Percentiles rank a stretch among this genome's conserved stretches.
Evolutionary conservation across 108 stramenopile species (phyloP).

Genomic region (Aurantiochytrium sp.): DNA sequence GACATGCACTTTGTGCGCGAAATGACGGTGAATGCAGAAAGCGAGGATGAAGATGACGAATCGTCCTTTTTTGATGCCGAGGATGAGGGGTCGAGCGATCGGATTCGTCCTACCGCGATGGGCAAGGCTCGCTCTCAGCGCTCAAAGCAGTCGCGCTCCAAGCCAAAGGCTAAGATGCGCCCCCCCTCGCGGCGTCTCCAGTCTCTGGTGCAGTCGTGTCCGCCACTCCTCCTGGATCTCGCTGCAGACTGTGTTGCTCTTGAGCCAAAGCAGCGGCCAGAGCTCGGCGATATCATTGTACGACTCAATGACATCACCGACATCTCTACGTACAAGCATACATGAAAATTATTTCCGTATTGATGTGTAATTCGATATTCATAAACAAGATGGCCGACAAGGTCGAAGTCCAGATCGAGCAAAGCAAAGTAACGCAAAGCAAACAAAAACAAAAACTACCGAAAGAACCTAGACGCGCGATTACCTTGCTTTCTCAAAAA

Average conservation of each 20-base stretch:
- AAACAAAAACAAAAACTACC: too few species aligned
- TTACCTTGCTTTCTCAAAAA: too few species aligned
- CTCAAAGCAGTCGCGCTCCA: neutral
- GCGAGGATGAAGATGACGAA: neutral
- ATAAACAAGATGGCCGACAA: too few species aligned
- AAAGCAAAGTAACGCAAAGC: too few species aligned
- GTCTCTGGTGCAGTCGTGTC: neutral
- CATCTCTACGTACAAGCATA: too few species aligned
- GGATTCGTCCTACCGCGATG: neutral
- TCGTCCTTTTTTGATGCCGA: neutral
- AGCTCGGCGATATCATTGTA: neutral
- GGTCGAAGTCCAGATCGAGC: too few species aligned
- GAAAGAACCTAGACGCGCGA: too few species aligned
- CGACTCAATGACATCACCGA: neutral
- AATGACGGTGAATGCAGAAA: neutral
- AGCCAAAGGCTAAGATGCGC: neutral
- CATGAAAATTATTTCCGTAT: too few species aligned
- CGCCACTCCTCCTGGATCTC: neutral
- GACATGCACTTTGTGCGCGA: neutral
- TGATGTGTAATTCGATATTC: too few species aligned
- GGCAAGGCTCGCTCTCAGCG: neutral
- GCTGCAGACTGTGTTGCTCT: neutral
- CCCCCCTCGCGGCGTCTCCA: neutral
- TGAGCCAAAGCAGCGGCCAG: neutral
- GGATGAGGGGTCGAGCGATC: neutral